Base-by-base conservation (phyloP, 768 basidiomycete genomes). In the Collybia sp. region DNA sequence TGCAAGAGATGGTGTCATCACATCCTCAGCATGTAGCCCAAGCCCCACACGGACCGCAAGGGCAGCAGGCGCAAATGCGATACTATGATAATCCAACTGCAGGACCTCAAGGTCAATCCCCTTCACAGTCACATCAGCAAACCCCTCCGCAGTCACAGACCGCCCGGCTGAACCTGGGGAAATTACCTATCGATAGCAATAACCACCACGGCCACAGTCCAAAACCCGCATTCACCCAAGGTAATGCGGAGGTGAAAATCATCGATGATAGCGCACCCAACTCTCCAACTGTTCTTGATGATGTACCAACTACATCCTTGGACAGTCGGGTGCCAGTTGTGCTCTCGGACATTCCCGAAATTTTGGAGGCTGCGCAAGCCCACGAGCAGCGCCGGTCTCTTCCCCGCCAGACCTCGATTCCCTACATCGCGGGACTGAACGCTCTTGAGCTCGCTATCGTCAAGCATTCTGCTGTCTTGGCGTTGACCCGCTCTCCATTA, bases 351-450 rank as follows among this genome's bases (percentile, higher is more conserved):
- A 90, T 98, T 43, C 93, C 94, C 6, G 88, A 93, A 58, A 66
- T 96, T 10, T 86, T 96, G 64, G 89, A 93, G 61, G 92, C 85
- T 3, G 93, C 92, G 12, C 90, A 95, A 61, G 91, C 90, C 15
- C 77, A 89, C 41, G 86, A 91, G 60, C 88, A 93, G 56, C 87
- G 84, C 48, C 81, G 90, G n/a, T 89, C 87, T 2, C 64, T 91
- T 12, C 87, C 90, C 0, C 70, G 85, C 20, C 80, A 86, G 64
- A 86, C 74, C 53, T 77, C 83, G n/a, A 80, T 82, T 48, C 88
- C 90, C 8, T 83, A 87, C 55, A 78, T 99, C 38, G 88, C 88
- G 6, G 88, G 92, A 61, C 72, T 99, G 34, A 86, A 76, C 46
- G 72, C 87, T 2, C 71, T 97, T 30, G 93, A 99, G 61, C 72